Evolutionary conservation across 2,329 filamentous ascomycete species (phyloP).

Genomic region (Arthroderma sp.): DNA sequence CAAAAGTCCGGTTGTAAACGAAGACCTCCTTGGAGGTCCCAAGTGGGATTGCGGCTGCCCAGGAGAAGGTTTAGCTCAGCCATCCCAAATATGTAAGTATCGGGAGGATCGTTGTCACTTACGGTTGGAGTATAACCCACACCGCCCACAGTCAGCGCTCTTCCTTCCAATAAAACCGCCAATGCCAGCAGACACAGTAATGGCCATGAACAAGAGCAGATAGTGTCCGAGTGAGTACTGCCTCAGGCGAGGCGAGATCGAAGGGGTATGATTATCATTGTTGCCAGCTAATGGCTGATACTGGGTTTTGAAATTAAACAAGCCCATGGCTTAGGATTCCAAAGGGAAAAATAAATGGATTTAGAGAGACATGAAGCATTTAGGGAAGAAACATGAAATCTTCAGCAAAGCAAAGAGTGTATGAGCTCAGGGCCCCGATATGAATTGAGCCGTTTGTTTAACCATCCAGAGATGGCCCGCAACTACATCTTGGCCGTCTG

Average conservation of each 20-base stretch:
- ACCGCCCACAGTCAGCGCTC: neutral
- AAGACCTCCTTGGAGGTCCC: neutral
- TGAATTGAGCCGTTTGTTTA: no score
- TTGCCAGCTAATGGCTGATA: neutral
- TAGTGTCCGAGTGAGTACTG: neutral
- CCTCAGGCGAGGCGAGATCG: neutral
- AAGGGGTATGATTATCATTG: neutral
- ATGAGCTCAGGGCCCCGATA: no score
- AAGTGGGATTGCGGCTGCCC: neutral
- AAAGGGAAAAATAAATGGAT: neutral
- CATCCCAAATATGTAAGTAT: no score
- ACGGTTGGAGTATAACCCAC: neutral
- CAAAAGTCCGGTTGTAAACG: neutral
- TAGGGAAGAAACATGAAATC: neutral
- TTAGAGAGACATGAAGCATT: neutral
- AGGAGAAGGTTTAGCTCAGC: neutral
- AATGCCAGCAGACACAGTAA: neutral
- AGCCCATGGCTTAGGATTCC: neutral
- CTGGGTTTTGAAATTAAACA: neutral
- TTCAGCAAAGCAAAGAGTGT: neutral
- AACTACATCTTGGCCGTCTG: no score
- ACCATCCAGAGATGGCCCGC: no score
- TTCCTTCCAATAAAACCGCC: neutral
- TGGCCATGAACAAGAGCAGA: neutral
- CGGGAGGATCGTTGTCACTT: neutral